These are phyloP conservation scores for Xylaria arbuscula DNA, from an alignment of 2,329 filamentous ascomycete genomes.

Conservation along the genomic window DNA sequence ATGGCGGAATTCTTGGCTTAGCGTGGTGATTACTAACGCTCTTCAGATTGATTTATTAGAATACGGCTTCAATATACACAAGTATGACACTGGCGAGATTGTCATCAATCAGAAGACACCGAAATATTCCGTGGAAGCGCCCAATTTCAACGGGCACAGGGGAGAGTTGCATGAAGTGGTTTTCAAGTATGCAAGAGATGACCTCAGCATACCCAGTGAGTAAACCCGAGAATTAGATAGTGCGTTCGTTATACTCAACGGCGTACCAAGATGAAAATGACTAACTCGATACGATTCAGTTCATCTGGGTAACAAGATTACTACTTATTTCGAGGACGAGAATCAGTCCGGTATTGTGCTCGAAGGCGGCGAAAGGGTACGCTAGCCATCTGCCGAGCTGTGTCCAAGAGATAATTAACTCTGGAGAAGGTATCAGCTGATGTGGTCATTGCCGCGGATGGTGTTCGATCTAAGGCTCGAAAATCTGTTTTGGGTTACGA, in stretches of 20 bases:
- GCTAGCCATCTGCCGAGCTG: slow-evolving; percentile 3
- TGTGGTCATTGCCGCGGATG: slow-evolving; percentile 65
- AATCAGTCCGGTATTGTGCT: slow-evolving; percentile 63
- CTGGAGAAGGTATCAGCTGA: slow-evolving; percentile 56
- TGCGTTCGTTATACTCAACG: too few species aligned
- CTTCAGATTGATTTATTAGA: slow-evolving; percentile 58
- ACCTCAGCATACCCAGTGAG: slow-evolving; percentile 62
- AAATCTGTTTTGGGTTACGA: slow-evolving; percentile 63
- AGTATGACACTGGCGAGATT: slow-evolving; percentile 69
- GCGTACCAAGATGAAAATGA: not conserved
- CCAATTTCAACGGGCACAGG: slow-evolving; percentile 69
- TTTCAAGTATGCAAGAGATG: slow-evolving; percentile 66
- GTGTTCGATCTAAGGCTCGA: slow-evolving; percentile 64
- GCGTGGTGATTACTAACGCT: not conserved
- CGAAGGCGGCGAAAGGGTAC: slow-evolving; percentile 58
- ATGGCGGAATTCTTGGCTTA: too few species aligned
- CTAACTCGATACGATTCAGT: slow-evolving; percentile 44
- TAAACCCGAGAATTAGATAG: not conserved
- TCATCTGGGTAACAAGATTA: slow-evolving; percentile 62
- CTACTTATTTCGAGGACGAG: slow-evolving; percentile 66
- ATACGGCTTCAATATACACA: slow-evolving; percentile 71
- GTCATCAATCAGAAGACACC: slow-evolving; percentile 66
- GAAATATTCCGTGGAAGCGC: slow-evolving; percentile 57
- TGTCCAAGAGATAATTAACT: slow-evolving; percentile 1
- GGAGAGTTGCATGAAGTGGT: slow-evolving; percentile 70